A percentile compares a stretch with the other conserved stretches of the same genome.
These are phyloP conservation scores for Trichoderma simmonsii DNA, from an alignment of 2,329 filamentous ascomycete species.

Conservation along the genomic window DNA sequence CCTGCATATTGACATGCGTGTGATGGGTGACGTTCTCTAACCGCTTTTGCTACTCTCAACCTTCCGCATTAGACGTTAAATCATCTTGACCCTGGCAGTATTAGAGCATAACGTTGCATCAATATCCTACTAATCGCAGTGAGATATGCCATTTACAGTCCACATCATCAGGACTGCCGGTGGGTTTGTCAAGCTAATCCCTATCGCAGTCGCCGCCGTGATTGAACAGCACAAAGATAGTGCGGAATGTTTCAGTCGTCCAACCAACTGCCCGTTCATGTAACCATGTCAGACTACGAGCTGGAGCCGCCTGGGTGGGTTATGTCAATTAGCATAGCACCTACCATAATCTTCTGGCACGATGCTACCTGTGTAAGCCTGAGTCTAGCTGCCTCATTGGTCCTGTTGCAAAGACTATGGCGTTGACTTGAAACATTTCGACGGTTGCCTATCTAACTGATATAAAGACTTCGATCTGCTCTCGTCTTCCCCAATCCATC, in stretches of 20 bases:
- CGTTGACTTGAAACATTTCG: not conserved
- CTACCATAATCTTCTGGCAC: not conserved
- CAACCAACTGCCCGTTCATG: not conserved
- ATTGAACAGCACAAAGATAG: not conserved
- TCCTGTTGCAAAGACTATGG: not conserved
- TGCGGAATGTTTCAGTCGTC: not conserved
- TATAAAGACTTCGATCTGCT: conserved; percentile 6
- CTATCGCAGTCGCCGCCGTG: not conserved
- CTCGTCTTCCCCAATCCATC: not conserved
- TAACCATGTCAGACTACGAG: conserved; percentile 3
- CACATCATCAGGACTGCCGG: not conserved
- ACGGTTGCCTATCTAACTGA: not conserved
- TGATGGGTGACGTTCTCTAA: not conserved
- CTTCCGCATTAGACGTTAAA: conserved; percentile 2
- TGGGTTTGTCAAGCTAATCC: not conserved
- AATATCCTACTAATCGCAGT: not conserved
- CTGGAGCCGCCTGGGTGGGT: not conserved
- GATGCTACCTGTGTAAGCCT: not conserved
- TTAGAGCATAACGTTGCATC: conserved; percentile 15
- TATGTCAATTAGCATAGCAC: not conserved
- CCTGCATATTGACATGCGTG: not conserved
- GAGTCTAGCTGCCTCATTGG: not conserved
- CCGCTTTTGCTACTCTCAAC: not conserved
- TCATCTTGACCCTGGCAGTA: not conserved
- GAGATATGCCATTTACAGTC: not conserved